phyloP scores from a whole-genome alignment of 2,329 filamentous ascomycete species.

The Colletotrichum caudatum region DNA sequence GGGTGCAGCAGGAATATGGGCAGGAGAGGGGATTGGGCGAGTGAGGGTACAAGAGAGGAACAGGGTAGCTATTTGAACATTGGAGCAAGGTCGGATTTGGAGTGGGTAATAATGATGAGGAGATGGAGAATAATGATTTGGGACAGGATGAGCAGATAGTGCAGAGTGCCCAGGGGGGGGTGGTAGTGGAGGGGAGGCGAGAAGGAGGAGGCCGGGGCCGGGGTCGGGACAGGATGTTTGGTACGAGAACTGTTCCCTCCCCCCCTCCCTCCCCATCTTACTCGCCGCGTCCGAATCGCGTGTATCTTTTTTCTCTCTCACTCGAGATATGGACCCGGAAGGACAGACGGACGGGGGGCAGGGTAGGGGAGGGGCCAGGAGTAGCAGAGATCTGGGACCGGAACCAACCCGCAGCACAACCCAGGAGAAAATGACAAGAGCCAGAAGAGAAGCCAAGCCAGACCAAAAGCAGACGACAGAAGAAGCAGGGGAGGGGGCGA shows the following conservation, averaged over 20 bases:
- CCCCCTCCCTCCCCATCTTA: background rate
- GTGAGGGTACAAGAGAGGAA: conserved; percentile 46
- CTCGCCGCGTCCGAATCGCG: conserved; percentile 2
- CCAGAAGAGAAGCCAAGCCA: conserved; percentile 1
- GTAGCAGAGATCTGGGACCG: conserved; percentile 9
- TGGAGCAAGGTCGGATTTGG: conserved; percentile 50
- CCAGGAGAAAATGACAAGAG: conserved; percentile 5
- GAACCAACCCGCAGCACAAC: conserved; percentile 1
- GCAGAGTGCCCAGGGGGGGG: background rate
- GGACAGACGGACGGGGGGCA: background rate
- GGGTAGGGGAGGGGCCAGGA: background rate
- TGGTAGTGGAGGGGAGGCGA: background rate
- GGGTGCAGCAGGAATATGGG: conserved; percentile 42
- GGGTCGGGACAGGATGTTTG: conserved; percentile 14
- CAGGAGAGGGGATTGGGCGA: conserved; percentile 35
- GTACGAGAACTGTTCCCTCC: background rate
- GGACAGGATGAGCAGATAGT: conserved; percentile 3
- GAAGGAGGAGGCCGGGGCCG: background rate
- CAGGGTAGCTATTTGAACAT: conserved; percentile 53
- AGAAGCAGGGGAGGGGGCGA: conserved; percentile 27
- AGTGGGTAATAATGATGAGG: conserved; percentile 47
- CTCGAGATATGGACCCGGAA: conserved; percentile 3
- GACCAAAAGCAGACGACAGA: conserved; percentile 18
- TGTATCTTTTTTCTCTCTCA: background rate
- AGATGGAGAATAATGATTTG: conserved; percentile 36